phyloP scores from a whole-genome alignment of 2,329 filamentous ascomycete genomes.

The Herpomyces periplanetae region DNA sequence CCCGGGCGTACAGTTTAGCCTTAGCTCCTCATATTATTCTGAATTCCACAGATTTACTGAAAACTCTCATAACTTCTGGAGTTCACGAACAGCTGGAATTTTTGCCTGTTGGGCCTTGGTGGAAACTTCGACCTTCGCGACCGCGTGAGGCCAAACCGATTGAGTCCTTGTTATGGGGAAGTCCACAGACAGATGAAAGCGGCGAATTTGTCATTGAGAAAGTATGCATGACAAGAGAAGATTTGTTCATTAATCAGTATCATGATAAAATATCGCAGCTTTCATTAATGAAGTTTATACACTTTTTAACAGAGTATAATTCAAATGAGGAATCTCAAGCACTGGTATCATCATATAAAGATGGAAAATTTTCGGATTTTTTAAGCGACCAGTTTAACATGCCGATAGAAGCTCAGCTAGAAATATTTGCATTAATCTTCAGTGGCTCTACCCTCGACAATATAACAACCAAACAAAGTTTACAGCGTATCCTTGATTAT shows the following conservation, averaged over 20 bases:
- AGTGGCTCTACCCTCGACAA: conserved; percentile 16
- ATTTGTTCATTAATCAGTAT: conserved; percentile 38
- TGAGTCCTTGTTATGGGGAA: background rate
- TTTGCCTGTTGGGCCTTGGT: conserved; percentile 67
- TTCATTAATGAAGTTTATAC: conserved; percentile 63
- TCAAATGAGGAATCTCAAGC: conserved; percentile 14
- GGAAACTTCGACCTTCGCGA: conserved; percentile 14
- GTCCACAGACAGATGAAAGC: background rate
- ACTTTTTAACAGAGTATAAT: conserved; percentile 39
- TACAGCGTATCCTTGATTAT: conserved; percentile 35
- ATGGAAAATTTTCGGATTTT: conserved; percentile 16
- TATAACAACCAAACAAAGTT: conserved; percentile 22
- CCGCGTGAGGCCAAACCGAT: conserved; percentile 10
- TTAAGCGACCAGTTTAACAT: conserved; percentile 13
- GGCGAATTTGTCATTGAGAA: conserved; percentile 7
- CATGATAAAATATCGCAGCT: conserved; percentile 51
- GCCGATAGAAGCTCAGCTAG: conserved; percentile 22
- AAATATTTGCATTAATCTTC: conserved; percentile 28
- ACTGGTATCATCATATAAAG: conserved; percentile 17
- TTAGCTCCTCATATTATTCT: conserved; percentile 61
- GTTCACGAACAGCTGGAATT: conserved; percentile 73
- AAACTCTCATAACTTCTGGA: conserved; percentile 48
- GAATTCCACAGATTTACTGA: conserved; percentile 33
- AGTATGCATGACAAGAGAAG: conserved; percentile 60
- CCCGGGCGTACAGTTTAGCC: conserved; percentile 41